Base-by-base conservation (phyloP, 768 basidiomycete species). In the Tricholoma matsutake region DNA sequence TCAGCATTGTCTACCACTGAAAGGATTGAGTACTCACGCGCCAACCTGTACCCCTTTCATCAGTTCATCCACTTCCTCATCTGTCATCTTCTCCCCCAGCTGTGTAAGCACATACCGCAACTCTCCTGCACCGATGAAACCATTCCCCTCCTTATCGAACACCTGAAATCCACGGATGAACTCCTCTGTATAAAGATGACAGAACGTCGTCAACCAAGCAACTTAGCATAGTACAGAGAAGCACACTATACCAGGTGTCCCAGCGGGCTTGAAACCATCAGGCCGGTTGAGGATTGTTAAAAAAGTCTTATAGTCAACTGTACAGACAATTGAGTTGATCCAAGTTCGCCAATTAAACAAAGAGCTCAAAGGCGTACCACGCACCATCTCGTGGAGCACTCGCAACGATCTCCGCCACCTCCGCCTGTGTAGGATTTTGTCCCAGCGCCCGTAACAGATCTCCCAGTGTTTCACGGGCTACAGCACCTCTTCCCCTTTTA, bases 81-180 rank as follows among this genome's bases (percentile, higher is more conserved):
- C 95, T 6, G 88, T 73, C 94, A 99, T 96, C 81, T 98, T 98
- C 83, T 99, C 97, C 11, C 97, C 97, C 0, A 99, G 84, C 69
- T 96, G 95, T 6, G 97, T 99, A 29, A 96, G 81, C 28, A 96
- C 93, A 72, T 96, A 96, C 73, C 92, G 85, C 63, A 96, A 80
- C 75, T 97, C 94, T 53, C 94, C 94, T 16, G 90, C 92, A 53
- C 94, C 94, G 66, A 93, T 94, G 77, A 87, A 91, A 1, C 94
- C 94, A 68, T 94, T 94, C 31, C 92, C 92, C 67, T 94, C 92
- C 77, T 95, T 96, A 77, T 98, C 96, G 67, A 99, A 98, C 10
- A 98, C 96, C 68, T 98, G 96, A 84, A 99, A 99, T 8, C 96
- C 97, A 54, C 97, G 94, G 69, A 98, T 94, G 79, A 99, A 99